Evolutionary conservation across 164 flowering plant genomes (phyloP).

Genomic region (Hamamelis virginiana): DNA sequence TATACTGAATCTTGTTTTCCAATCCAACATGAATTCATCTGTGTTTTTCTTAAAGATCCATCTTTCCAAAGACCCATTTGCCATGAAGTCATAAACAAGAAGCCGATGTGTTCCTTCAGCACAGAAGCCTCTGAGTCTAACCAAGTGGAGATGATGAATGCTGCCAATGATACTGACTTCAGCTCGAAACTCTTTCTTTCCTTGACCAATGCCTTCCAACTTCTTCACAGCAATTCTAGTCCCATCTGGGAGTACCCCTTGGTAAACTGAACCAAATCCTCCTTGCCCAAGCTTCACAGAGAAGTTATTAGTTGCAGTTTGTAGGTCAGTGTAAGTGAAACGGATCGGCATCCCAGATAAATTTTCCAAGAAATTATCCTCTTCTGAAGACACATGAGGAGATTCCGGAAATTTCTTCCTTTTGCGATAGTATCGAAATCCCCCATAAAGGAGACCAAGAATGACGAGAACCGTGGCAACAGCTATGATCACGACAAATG

Average conservation of each 20-base stretch:
- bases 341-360: constrained; percentile 65
- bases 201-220: constrained; percentile 68
- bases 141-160: constrained; percentile 65
- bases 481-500: constrained; percentile 34
- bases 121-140: constrained; percentile 60
- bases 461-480: constrained; percentile 33
- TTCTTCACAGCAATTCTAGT: constrained; percentile 59
- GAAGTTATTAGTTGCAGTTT: constrained; percentile 53
- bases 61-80: constrained; percentile 59
- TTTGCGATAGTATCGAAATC: constrained; percentile 19
- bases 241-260: constrained; percentile 54
- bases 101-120: constrained; percentile 59
- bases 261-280: constrained; percentile 72
- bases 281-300: constrained; percentile 65
- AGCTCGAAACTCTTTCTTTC: constrained; percentile 65
- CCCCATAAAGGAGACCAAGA: constrained; percentile 29
- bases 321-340: constrained; percentile 53
- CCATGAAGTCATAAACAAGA: constrained; percentile 66
- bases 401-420: constrained; percentile 27
- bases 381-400: constrained; percentile 44
- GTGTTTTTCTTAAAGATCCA: constrained; percentile 53
- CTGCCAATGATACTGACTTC: constrained; percentile 72
- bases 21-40: constrained; percentile 39
- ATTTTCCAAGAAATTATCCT: constrained; percentile 54
- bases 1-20: constrained; percentile 59